Conservation (phyloP, 2,329 filamentous ascomycete species). For the Fusarium sublunatum region DNA sequence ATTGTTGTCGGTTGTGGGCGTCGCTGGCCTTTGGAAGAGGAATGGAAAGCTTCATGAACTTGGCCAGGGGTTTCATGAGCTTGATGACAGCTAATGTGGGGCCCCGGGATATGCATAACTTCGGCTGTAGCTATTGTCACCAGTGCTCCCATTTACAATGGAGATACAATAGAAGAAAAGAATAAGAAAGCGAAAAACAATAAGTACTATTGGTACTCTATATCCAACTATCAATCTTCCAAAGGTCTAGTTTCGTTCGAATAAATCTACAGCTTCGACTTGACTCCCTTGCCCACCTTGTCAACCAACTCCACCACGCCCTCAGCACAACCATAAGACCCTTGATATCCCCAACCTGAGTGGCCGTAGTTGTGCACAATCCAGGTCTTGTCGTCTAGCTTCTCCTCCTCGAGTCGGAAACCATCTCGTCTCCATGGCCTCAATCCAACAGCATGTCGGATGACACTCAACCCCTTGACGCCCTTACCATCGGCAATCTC, state of each 20-base stretch:
- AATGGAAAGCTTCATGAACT: constrained; percentile 30
- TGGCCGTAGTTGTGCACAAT: constrained; percentile 88
- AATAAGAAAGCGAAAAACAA: neutral
- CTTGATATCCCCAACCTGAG: constrained; percentile 80
- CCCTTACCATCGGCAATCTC: constrained; percentile 73
- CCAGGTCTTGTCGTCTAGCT: constrained; percentile 63
- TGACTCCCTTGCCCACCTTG: constrained; percentile 59
- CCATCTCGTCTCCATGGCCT: constrained; percentile 80
- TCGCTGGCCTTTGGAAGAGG: constrained; percentile 24
- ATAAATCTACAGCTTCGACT: constrained; percentile 46
- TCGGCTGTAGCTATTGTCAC: neutral
- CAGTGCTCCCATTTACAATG: neutral
- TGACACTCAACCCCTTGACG: constrained; percentile 77
- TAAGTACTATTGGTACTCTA: neutral
- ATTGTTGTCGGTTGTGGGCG: constrained; percentile 37
- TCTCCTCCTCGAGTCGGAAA: constrained; percentile 74
- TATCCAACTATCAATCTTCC: neutral
- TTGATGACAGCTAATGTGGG: constrained; percentile 30
- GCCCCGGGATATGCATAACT: constrained; percentile 46
- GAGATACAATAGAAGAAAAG: neutral
- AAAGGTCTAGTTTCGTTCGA: neutral
- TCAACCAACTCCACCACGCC: constrained; percentile 74
- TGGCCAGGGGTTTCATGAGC: constrained; percentile 30
- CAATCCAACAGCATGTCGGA: constrained; percentile 85
- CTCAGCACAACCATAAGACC: constrained; percentile 76